A percentile compares a stretch with the other conserved stretches of the same genome.
Evolutionary conservation across 345 rosid species (phyloP).

Genomic region (Tarenaya hassleriana): DNA sequence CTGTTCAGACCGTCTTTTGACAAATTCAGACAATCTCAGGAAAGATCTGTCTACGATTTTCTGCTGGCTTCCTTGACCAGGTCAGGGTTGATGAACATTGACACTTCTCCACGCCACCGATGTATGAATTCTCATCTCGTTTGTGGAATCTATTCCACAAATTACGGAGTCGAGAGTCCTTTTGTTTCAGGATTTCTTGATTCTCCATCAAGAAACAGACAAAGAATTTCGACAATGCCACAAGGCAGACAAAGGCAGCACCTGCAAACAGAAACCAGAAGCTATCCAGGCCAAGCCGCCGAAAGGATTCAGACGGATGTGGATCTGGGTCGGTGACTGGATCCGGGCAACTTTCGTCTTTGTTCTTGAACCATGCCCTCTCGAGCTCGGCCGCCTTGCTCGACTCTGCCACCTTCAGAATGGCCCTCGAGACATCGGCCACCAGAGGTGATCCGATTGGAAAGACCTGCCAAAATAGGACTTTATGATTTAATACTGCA

Average conservation of each 20-base stretch:
- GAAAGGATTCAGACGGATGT: slow-evolving; percentile 17
- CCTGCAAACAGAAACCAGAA: slow-evolving; percentile 38
- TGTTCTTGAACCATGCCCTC: slow-evolving; percentile 20
- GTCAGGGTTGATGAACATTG: not conserved
- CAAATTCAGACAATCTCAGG: no score
- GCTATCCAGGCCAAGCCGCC: slow-evolving; percentile 31
- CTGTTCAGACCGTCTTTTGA: no score
- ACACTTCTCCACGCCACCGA: not conserved
- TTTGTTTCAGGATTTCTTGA: no score
- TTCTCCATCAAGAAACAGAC: not conserved
- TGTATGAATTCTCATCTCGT: not conserved
- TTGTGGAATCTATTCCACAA: not conserved
- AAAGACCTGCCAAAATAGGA: slow-evolving; percentile 40
- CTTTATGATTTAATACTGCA: no score
- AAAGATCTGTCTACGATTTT: no score
- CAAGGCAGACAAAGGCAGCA: slow-evolving; percentile 16
- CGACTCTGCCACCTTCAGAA: slow-evolving; percentile 32
- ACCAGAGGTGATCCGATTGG: slow-evolving; percentile 40
- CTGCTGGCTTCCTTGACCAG: no score
- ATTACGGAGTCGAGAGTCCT: no score
- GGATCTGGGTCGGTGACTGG: slow-evolving; percentile 18
- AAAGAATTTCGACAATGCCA: not conserved
- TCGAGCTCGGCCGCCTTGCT: slow-evolving; percentile 28
- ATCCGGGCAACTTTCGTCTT: slow-evolving; percentile 24
- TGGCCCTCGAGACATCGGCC: slow-evolving; percentile 36